Evolutionary conservation across 805 yeast species (phyloP), one percentile per base, ranked within the genome.

Genomic region (Candida ipomoeae): DNA sequence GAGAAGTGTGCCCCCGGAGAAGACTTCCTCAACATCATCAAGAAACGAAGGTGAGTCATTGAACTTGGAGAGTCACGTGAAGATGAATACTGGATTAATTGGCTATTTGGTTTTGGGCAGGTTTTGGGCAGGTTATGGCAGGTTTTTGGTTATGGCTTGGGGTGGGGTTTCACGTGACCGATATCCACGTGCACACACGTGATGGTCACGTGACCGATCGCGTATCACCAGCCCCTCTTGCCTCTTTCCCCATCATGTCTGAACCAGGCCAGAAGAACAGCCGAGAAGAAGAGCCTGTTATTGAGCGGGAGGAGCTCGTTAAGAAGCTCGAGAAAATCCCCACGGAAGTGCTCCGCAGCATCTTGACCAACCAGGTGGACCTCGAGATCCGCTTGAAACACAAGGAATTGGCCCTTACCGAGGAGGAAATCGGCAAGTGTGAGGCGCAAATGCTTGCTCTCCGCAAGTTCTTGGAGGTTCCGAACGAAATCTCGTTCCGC

Each of bases 351-450:
- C 60, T 58, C 35, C 58, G 61, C 10, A 51, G 40, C 42, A 64
- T 70, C 35, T 61, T 74, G 40, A 62, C 69, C 46, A 69, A 78
- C 51, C 82, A 81, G 55, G 67, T 83, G 17, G 84, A 83, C 60
- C 60, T 83, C 41, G 87, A 83, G 56, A 80, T 83, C 11, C 59
- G 84, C 29, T 64, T 84, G 45, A 83, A 81, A 48, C 85, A 83
- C 63, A 74, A 78, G 50, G 87, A 84, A 61, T 61, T 77, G 41
- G 67, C 72, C 36, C 62, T 75, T 18, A 70, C 82, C 1, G 77
- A 80, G 48, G 73, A 74, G 38, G 87, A 83, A 56, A 71, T 82
- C 1, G 73, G 76, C 13, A 80, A 80, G 55, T 79, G 83, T 33
- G 83, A 82, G 59, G 73, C 84, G 1, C 83, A 82, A 55, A 67